Evolutionary conservation across 2,329 filamentous ascomycete genomes (phyloP).

Genomic region (Ustilaginoidea virens): DNA sequence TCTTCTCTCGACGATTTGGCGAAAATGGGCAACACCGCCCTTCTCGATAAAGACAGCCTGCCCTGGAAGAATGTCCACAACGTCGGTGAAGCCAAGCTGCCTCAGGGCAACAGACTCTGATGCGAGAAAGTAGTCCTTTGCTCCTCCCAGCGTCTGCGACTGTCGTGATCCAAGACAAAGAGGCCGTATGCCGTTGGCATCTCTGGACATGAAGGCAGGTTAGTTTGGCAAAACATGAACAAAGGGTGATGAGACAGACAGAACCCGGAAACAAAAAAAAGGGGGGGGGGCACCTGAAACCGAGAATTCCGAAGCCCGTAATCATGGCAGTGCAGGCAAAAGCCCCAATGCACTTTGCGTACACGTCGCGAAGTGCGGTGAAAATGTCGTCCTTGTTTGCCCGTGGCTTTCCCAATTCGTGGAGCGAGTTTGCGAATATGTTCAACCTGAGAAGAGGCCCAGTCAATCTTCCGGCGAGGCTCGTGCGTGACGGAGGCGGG

Average conservation of each 20-base stretch:
- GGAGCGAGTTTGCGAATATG: conserved; percentile 70
- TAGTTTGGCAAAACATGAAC: background rate
- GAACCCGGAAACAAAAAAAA: too few species aligned
- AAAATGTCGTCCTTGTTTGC: conserved; percentile 69
- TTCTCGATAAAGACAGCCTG: conserved; percentile 78
- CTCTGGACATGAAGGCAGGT: background rate
- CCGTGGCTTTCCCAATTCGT: conserved; percentile 66
- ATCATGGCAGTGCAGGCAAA: conserved; percentile 75
- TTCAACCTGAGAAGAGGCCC: conserved; percentile 39
- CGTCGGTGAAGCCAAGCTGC: conserved; percentile 65
- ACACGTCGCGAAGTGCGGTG: conserved; percentile 54
- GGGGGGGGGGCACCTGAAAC: conserved; percentile 50
- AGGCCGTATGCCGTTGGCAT: conserved; percentile 52
- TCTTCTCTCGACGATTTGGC: conserved; percentile 52
- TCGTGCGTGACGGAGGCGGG: background rate
- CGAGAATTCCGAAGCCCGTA: conserved; percentile 64
- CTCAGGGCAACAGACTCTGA: conserved; percentile 75
- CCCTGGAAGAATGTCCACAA: conserved; percentile 65
- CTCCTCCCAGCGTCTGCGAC: conserved; percentile 43
- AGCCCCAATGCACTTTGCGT: conserved; percentile 55
- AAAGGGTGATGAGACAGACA: background rate
- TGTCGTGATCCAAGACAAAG: conserved; percentile 62
- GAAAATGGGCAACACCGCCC: conserved; percentile 56
- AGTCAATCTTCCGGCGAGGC: background rate
- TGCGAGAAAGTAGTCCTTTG: conserved; percentile 77